These are phyloP conservation scores for Cinnamomum micranthum DNA, from an alignment of 164 flowering plant genomes.

Conservation along the genomic window DNA sequence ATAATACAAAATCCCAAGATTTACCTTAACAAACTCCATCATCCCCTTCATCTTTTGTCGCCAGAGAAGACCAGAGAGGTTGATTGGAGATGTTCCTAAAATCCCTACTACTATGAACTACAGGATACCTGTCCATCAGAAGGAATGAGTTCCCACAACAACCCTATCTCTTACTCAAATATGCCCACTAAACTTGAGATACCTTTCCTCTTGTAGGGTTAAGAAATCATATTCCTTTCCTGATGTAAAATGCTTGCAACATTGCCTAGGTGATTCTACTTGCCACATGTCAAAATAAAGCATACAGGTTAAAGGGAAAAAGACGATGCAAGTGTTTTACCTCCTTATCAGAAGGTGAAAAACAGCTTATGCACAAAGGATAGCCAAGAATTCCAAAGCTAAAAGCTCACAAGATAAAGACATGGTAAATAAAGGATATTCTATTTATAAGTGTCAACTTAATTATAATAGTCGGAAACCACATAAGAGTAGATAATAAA, in stretches of 20 bases:
- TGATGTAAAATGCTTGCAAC: slow-evolving; percentile 20
- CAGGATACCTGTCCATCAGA: slow-evolving; percentile 27
- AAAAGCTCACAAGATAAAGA: no score
- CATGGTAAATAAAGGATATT: no score
- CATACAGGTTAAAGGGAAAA: not conserved
- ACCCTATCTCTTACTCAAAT: slow-evolving; percentile 1
- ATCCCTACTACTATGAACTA: slow-evolving; percentile 17
- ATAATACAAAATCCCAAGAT: slow-evolving; percentile 5
- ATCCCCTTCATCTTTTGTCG: slow-evolving; percentile 38
- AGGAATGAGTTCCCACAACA: slow-evolving; percentile 4
- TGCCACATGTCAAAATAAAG: slow-evolving; percentile 16
- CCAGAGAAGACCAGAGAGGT: slow-evolving; percentile 28
- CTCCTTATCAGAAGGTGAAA: not conserved
- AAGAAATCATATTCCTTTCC: slow-evolving; percentile 20
- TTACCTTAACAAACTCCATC: slow-evolving; percentile 49
- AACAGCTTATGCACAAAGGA: not conserved
- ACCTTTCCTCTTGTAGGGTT: slow-evolving; percentile 31
- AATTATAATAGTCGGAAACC: no score
- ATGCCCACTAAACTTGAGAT: slow-evolving; percentile 10
- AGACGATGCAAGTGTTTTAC: not conserved
- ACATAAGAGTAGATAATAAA: not conserved
- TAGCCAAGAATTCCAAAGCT: no score
- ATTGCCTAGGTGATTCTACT: slow-evolving; percentile 32
- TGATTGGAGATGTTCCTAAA: slow-evolving; percentile 16
- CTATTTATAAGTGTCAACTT: no score